Evolutionary conservation across 23 red algal species (phyloP), one percentile per base, ranked within the genome.

Genomic region (Porphyridium purpureum): DNA sequence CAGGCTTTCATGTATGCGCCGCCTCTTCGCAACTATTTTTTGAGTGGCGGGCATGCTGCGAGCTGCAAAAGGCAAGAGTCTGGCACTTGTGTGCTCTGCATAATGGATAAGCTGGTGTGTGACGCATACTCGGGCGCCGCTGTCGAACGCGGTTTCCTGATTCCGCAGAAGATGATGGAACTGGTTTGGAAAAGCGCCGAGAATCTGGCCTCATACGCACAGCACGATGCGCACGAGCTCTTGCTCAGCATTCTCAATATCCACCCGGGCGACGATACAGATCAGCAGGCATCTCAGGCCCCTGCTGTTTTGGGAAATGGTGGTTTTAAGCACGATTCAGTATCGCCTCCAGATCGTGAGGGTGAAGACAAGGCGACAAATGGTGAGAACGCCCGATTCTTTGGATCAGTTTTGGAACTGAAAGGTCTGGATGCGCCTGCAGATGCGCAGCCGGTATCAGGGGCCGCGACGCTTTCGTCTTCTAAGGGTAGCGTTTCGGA

Each of bases 161-260:
- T 72, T 21, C 85, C 85, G 2, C 85, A 82, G 41, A 49, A 42
- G 40, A 61, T 93, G 30, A 51, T 93, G 29, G 85, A 93, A 30
- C 60, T 93, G 49, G 62, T 75, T 26, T 93, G 85, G 85, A 56
- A 61, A 62, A 47, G 68, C 35, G 70, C 70, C 31, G 85, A 82
- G 24, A 31, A 76, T 29, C 72, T 93, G 33, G 85, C 85, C 11
- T 62, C 59, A 23, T 93, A 93, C 65, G 59, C 74, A 4, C 85
- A 93, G 38, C 85, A 93, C 25, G 85, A 93, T 47, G 85, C 85
- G 11, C 85, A 93, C 56, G 85, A 93, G 24, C 76, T 93, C 24
- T 60, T 93, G 5, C 67, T 86, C 26, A 66, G 66, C 11, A 57
- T 69, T 19, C 38, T 93, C 7, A 76, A 93, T 38, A 33, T 75